Percentiles rank a stretch among this genome's conserved stretches.
Evolutionary conservation across 768 basidiomycete species (phyloP).

Genomic region (Stropharia rugosoannulata): DNA sequence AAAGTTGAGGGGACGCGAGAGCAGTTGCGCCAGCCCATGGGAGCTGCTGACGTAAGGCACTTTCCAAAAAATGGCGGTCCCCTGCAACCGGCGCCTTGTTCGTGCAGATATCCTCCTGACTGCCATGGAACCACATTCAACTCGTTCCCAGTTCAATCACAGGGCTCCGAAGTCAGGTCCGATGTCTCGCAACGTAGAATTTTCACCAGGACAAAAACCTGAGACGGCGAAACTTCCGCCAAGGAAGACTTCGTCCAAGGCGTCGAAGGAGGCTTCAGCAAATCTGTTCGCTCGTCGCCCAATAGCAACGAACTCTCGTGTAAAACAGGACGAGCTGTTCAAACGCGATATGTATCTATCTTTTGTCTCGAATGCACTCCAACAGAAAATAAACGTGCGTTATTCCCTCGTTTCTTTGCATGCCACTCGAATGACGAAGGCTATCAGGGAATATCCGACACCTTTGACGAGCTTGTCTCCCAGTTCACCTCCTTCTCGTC

Average conservation of each 20-base stretch:
- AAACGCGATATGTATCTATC: slow-evolving; percentile 83
- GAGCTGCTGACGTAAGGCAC: slow-evolving; percentile 24
- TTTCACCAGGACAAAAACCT: slow-evolving; percentile 26
- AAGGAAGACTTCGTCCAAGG: slow-evolving; percentile 40
- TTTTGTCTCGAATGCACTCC: slow-evolving; percentile 79
- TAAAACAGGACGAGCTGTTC: slow-evolving; percentile 75
- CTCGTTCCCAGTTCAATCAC: slow-evolving; percentile 72
- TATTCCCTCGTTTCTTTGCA: slow-evolving; percentile 1
- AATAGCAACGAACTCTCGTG: slow-evolving; percentile 76
- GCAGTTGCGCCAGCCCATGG: slow-evolving; percentile 1
- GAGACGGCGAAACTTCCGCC: slow-evolving; percentile 26
- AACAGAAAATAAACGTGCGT: slow-evolving; percentile 69
- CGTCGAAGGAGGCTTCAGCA: slow-evolving; percentile 27
- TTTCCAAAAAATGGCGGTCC: slow-evolving; percentile 15
- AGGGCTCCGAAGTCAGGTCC: slow-evolving; percentile 70
- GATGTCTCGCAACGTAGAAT: slow-evolving; percentile 40
- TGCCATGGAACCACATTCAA: slow-evolving; percentile 77
- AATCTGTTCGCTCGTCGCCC: slow-evolving; percentile 41
- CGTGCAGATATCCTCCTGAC: not conserved
- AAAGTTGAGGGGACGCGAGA: slow-evolving; percentile 16
- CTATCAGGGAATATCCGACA: slow-evolving; percentile 61
- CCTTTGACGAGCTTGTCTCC: slow-evolving; percentile 86
- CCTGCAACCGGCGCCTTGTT: not conserved
- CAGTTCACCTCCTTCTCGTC: slow-evolving; percentile 62
- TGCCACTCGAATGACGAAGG: slow-evolving; percentile 8